A percentile compares a stretch with the other conserved stretches of the same genome.
These are phyloP conservation scores for Lactifluus rugatus DNA, from an alignment of 768 basidiomycete genomes.

Conservation along the genomic window DNA sequence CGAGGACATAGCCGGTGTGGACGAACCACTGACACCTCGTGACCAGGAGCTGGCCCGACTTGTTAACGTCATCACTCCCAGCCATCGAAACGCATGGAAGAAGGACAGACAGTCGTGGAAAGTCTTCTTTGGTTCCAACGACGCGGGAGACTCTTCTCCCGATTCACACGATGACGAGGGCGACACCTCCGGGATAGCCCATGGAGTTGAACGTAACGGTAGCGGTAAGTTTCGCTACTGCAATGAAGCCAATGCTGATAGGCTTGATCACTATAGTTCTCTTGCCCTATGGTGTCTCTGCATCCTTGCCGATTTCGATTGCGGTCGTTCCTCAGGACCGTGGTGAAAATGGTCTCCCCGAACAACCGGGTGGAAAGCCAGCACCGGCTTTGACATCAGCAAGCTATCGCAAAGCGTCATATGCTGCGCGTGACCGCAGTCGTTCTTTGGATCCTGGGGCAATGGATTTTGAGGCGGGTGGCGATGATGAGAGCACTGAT, in stretches of 20 bases:
- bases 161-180: conserved; percentile 26
- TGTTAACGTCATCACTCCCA: conserved; percentile 60
- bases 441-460: conserved; percentile 61
- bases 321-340: conserved; percentile 25
- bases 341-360: not conserved
- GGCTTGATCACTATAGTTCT: not conserved
- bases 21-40: conserved; percentile 27
- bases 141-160: conserved; percentile 22
- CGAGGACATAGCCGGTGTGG: conserved; percentile 11
- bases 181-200: conserved; percentile 15
- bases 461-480: conserved; percentile 47
- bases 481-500: conserved; percentile 34
- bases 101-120: conserved; percentile 56
- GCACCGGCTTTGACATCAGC: conserved; percentile 25
- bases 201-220: conserved; percentile 21
- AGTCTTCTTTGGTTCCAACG: conserved; percentile 41
- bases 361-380: not conserved
- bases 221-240: not conserved
- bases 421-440: conserved; percentile 57
- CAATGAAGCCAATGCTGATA: not conserved
- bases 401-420: conserved; percentile 42
- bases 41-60: conserved; percentile 49
- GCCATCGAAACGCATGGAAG: conserved; percentile 64
- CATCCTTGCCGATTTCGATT: conserved; percentile 60
- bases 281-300: conserved; percentile 27